Evolutionary conservation across 2,329 filamentous ascomycete species (phyloP).

Genomic region (Fusarium citri): DNA sequence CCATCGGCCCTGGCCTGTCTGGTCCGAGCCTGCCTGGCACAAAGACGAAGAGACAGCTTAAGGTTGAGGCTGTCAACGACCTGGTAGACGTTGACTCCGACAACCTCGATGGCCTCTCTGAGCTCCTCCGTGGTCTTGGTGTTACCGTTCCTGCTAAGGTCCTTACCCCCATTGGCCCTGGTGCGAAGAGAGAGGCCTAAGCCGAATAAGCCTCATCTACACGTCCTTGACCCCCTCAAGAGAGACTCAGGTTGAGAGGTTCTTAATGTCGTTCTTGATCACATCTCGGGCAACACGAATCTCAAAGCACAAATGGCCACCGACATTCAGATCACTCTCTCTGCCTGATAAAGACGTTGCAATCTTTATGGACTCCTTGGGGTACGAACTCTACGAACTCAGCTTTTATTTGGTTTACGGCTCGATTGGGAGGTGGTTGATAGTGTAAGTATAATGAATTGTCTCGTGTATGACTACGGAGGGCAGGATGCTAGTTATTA

Average conservation of each 20-base stretch:
- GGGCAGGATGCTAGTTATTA: background rate
- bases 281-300: too few relatives aligned
- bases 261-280: fast-evolving
- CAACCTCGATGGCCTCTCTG: too few relatives aligned
- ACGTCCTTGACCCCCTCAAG: background rate
- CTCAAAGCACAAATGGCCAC: background rate
- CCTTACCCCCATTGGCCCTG: background rate
- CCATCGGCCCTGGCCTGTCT: too few relatives aligned
- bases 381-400: background rate
- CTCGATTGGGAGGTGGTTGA: background rate
- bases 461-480: background rate
- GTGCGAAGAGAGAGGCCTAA: background rate
- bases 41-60: background rate
- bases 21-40: too few relatives aligned
- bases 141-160: too few relatives aligned
- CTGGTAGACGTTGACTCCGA: too few relatives aligned
- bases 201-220: background rate
- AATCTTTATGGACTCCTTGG: background rate
- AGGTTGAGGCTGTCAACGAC: too few relatives aligned
- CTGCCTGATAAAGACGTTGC: too few relatives aligned
- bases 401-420: background rate
- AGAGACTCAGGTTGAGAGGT: background rate
- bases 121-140: too few relatives aligned
- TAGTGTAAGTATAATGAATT: background rate
- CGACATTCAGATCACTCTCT: background rate